Percentiles rank a stretch among this genome's conserved stretches.
These are phyloP conservation scores for Peniophora sp. DNA, from an alignment of 1,284 basidiomycete genomes.

Conservation along the genomic window DNA sequence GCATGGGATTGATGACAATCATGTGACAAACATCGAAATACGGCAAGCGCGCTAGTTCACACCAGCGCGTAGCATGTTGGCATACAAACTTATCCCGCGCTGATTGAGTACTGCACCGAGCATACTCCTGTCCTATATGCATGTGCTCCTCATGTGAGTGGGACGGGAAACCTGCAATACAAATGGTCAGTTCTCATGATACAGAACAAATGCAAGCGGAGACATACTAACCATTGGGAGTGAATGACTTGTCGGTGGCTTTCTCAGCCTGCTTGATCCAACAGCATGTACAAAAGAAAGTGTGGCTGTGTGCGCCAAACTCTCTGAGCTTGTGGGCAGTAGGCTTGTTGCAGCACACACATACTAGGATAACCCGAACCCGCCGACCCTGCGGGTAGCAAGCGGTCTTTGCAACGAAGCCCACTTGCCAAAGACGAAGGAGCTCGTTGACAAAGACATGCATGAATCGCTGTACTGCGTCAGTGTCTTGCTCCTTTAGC, in stretches of 20 bases:
- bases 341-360: slow-evolving; percentile 27
- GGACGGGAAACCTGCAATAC: background rate
- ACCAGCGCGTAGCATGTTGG: slow-evolving; percentile 14
- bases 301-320: slow-evolving; percentile 23
- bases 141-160: background rate
- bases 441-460: slow-evolving; percentile 23
- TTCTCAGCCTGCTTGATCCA: slow-evolving; percentile 20
- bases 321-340: slow-evolving; percentile 28
- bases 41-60: slow-evolving; percentile 17
- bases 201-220: no score
- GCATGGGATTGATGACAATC: slow-evolving; percentile 23
- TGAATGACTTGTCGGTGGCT: slow-evolving; percentile 9
- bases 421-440: slow-evolving; percentile 18
- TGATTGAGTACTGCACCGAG: background rate
- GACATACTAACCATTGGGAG: slow-evolving; percentile 7
- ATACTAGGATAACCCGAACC: slow-evolving; percentile 22
- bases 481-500: slow-evolving; percentile 24
- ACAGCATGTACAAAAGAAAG: slow-evolving; percentile 23
- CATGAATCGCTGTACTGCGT: slow-evolving; percentile 23
- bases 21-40: slow-evolving; percentile 19
- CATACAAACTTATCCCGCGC: slow-evolving; percentile 12
- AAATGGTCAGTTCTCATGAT: background rate
- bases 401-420: slow-evolving; percentile 15
- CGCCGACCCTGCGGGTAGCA: slow-evolving; percentile 16
- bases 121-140: background rate